Percentiles rank a stretch among this genome's conserved stretches.
These are phyloP conservation scores for Hypoxylon cercidicola DNA, from an alignment of 495 filamentous ascomycete species.

Conservation along the genomic window DNA sequence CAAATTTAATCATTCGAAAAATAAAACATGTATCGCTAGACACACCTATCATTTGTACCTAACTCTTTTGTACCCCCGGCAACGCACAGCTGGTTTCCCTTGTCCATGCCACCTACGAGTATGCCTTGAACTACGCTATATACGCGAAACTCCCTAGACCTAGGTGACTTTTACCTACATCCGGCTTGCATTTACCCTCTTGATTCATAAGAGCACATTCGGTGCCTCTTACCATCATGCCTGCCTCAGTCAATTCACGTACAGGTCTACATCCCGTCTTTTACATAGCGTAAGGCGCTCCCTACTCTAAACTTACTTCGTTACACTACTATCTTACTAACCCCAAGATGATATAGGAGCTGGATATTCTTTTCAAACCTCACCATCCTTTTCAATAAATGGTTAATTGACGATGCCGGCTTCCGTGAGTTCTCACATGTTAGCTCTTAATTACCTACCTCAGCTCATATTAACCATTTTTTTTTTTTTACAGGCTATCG, in stretches of 20 bases:
- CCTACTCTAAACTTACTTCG: not conserved
- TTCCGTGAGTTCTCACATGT: slow-evolving; percentile 72
- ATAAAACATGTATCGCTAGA: not conserved
- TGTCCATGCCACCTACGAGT: not conserved
- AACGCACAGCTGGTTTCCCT: not conserved
- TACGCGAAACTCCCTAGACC: not conserved
- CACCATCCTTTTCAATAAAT: slow-evolving; percentile 96
- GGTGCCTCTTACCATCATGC: not conserved
- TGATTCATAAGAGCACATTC: too few species aligned
- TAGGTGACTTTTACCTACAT: too few species aligned
- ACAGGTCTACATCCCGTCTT: slow-evolving; percentile 72
- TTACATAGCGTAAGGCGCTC: slow-evolving; percentile 76
- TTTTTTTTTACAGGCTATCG: slow-evolving; percentile 54
- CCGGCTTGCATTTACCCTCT: too few species aligned
- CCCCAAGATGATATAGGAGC: slow-evolving; percentile 57
- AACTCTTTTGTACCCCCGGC: not conserved
- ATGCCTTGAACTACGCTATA: not conserved
- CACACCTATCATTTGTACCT: not conserved
- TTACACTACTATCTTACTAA: not conserved
- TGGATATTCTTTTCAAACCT: slow-evolving; percentile 91
- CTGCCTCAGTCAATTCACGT: slow-evolving; percentile 34
- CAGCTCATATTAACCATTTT: too few species aligned
- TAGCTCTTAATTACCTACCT: slow-evolving; percentile 24
- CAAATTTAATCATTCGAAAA: not conserved
- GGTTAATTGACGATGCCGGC: slow-evolving; percentile 76